phyloP scores from a whole-genome alignment of 257 asterid genomes.

The Nicotiana noctiflora region DNA sequence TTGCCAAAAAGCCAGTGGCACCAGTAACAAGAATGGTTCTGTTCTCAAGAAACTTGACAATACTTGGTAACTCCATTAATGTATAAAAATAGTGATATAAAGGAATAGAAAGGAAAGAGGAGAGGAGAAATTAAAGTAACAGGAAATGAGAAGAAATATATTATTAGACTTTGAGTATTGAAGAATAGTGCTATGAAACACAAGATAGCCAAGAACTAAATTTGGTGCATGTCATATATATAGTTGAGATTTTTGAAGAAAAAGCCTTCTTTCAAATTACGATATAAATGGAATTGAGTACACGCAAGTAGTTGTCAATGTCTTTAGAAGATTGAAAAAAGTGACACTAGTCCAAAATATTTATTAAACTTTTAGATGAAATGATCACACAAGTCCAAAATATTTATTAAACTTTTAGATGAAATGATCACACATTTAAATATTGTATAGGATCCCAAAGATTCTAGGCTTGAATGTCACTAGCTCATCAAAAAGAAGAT shows the following conservation, averaged over 20 bases:
- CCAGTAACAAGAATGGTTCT: slow-evolving; percentile 63
- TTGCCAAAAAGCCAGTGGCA: slow-evolving; percentile 84
- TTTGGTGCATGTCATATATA: not conserved
- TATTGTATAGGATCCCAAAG: too few species aligned
- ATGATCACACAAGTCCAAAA: too few species aligned
- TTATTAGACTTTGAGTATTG: not conserved
- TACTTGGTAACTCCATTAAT: slow-evolving; percentile 56
- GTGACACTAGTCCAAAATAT: not conserved
- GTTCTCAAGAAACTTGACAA: slow-evolving; percentile 46
- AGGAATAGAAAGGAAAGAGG: not conserved
- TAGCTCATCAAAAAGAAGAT: too few species aligned
- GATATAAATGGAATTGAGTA: slow-evolving; percentile 6
- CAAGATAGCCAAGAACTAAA: not conserved
- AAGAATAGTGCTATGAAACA: not conserved
- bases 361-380: too few species aligned
- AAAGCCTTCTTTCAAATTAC: not conserved
- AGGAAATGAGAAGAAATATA: not conserved
- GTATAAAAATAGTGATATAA: not conserved
- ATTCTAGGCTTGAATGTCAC: too few species aligned
- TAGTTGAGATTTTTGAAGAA: not conserved
- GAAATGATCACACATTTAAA: too few species aligned
- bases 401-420: too few species aligned
- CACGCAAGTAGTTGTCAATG: slow-evolving; percentile 10
- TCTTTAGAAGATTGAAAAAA: slow-evolving; percentile 5
- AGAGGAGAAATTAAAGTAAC: too few species aligned